Evolutionary conservation across 2,329 filamentous ascomycete genomes (phyloP), one percentile per base, ranked within the genome.

Genomic region (Calonectria henricotiae): DNA sequence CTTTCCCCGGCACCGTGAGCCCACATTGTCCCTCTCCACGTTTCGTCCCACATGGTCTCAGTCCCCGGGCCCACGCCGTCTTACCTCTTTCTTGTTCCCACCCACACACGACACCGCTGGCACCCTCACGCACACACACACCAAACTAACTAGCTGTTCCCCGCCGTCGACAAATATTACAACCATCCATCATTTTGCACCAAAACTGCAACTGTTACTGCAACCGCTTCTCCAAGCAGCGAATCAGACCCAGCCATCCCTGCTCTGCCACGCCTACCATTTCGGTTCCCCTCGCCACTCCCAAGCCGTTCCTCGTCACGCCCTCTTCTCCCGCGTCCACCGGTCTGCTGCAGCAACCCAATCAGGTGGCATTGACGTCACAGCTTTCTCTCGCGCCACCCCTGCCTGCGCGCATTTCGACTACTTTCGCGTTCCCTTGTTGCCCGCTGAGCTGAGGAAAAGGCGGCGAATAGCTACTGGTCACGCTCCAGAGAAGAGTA

Each of bases 361-460:
- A 75, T 77, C 76, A 77, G 76, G 75, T 73, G 76, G 76, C 76
- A 75, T 77, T 77, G 76, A 77, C 76, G 76, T 77, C 76, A 77
- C 71, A 47, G 65, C 37, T 64, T 49, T 62, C 66, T 73, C 61
- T 67, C 63, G 58, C 58, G 68, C 66, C 55, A 65, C 54, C 39
- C 55, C 27, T 43, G 47, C 32, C 32, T 68, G 65, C 71, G 65
- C 54, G 65, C 62, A 63, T 67, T 71, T 55, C 37, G 63, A 60
- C 27, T 54, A 30, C n/a, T 15, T 37, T 55, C 43, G 23, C 44
- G 41, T 49, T 39, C 67, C 61, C 61, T 69, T 64, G 67, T 47
- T 63, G 55, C 64, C 62, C 62, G 71, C 41, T 54, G 65, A 72
- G 68, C 39, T 54, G 68, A 71, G 60, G 46, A 73, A 58, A 39